phyloP scores from a whole-genome alignment of 2,329 filamentous ascomycete species.

The Colletotrichum lentis region DNA sequence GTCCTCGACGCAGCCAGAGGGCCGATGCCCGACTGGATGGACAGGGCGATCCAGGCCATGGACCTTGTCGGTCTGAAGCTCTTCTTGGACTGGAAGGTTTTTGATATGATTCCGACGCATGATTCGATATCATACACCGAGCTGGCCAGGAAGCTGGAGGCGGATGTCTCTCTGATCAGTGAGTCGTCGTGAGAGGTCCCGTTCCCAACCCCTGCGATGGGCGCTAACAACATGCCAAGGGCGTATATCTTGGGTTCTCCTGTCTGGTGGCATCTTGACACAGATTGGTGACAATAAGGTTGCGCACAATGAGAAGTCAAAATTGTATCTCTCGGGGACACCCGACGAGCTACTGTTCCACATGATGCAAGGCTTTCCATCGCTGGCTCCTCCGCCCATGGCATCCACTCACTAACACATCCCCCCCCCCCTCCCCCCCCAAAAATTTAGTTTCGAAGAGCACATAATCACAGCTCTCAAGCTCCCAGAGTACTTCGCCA shows the following conservation, averaged over 20 bases:
- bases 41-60: neutral
- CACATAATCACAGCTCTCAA: constrained; percentile 39
- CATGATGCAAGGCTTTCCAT: constrained; percentile 18
- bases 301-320: constrained; percentile 41
- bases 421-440: too few species aligned
- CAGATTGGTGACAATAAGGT: constrained; percentile 39
- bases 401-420: neutral
- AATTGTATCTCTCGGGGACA: constrained; percentile 29
- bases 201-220: too few species aligned
- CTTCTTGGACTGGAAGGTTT: constrained; percentile 46
- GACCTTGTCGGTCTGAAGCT: constrained; percentile 38
- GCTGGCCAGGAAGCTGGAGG: constrained; percentile 43
- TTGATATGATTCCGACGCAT: constrained; percentile 45
- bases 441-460: constrained; percentile 42
- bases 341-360: constrained; percentile 35
- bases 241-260: constrained; percentile 40
- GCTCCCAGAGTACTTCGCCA: constrained; percentile 46
- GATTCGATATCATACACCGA: constrained; percentile 43
- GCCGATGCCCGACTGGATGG: constrained; percentile 31
- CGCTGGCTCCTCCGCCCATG: too few species aligned
- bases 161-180: constrained; percentile 44
- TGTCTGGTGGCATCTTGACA: constrained; percentile 38
- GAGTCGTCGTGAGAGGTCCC: constrained; percentile 1
- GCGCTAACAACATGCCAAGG: constrained; percentile 22
- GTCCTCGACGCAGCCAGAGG: constrained; percentile 20